Conservation (phyloP, 192 early-diverging fungal species). For the Gigaspora rosea region DNA sequence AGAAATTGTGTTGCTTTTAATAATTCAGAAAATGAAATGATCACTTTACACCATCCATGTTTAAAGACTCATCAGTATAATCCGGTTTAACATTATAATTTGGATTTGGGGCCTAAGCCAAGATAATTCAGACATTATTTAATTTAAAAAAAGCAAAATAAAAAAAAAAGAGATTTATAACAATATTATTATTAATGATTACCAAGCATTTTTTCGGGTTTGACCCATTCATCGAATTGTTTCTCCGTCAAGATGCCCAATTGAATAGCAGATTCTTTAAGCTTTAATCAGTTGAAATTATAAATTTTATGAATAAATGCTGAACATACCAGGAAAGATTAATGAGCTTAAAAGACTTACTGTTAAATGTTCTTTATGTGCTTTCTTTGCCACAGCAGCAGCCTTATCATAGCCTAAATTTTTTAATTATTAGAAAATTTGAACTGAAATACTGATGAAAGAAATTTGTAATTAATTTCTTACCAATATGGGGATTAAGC, state of each 20-base stretch:
- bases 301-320: conserved; percentile 10
- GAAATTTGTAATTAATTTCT: conserved; percentile 17
- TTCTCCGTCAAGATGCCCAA: conserved; percentile 84
- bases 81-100: no score
- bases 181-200: no score
- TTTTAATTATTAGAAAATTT: not conserved
- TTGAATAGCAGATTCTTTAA: conserved; percentile 91
- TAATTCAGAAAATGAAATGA: no score
- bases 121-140: no score
- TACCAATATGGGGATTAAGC: conserved; percentile 95
- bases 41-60: no score
- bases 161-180: no score
- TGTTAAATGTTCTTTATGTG: conserved; percentile 87
- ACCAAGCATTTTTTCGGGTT: conserved; percentile 88
- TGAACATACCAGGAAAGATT: not conserved
- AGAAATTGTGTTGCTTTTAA: no score
- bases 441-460: not conserved
- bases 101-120: no score
- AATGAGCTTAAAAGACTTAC: conserved; percentile 12
- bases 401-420: conserved; percentile 72
- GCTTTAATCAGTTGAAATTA: conserved; percentile 47
- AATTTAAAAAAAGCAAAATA: no score
- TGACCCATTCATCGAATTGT: conserved; percentile 96
- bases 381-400: conserved; percentile 96
- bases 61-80: no score